A percentile compares a stretch with the other conserved stretches of the same genome.
phyloP scores from a whole-genome alignment of 257 asterid species.

The Echites panduratus region DNA sequence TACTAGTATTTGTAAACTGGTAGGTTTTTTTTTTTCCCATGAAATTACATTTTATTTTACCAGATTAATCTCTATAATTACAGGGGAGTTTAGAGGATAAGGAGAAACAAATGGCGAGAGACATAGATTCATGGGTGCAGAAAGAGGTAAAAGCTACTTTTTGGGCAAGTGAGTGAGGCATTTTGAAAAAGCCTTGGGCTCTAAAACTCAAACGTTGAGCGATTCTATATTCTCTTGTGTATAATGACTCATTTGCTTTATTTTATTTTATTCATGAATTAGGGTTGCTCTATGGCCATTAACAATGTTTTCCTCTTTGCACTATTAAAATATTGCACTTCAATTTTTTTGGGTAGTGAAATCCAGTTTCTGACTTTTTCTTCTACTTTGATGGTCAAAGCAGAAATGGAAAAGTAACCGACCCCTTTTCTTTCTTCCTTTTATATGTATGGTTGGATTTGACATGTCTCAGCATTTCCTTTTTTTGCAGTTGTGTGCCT shows the following conservation, averaged over 20 bases:
- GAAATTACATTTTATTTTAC: neutral
- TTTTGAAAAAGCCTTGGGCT: neutral
- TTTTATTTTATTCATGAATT: neutral
- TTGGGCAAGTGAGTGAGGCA: constrained; percentile 3
- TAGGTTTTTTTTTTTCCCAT: neutral
- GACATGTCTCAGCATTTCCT: neutral
- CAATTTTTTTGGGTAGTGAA: neutral
- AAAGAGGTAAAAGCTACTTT: constrained; percentile 50
- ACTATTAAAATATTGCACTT: neutral
- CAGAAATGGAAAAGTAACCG: neutral
- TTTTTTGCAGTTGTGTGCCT: neutral
- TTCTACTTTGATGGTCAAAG: neutral
- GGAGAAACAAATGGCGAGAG: constrained; percentile 53
- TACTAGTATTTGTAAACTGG: constrained; percentile 1
- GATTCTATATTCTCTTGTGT: neutral
- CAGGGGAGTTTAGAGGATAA: constrained; percentile 58
- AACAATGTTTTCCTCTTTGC: neutral
- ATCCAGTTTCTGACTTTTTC: neutral
- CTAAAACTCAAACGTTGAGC: neutral
- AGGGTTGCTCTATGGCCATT: neutral
- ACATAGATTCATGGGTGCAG: constrained; percentile 44
- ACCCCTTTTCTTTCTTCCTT: neutral
- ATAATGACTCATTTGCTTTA: neutral
- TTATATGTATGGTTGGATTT: neutral
- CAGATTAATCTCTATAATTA: constrained; percentile 10